Base-by-base conservation (phyloP, 106 monocot species). In the Triglochin maritima region DNA sequence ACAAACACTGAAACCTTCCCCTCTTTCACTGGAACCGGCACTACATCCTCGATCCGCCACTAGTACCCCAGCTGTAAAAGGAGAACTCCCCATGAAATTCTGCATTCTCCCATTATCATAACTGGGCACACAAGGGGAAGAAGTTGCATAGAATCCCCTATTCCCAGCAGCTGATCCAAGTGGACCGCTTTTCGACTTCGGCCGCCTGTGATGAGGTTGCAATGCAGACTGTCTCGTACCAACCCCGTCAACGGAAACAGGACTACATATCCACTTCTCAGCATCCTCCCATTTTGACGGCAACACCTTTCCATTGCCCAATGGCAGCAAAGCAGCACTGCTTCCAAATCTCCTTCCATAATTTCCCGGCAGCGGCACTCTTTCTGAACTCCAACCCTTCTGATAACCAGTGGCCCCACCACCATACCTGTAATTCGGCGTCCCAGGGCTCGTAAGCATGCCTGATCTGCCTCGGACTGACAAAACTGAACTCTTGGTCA, bases 221-320 rank as follows among this genome's bases (percentile, higher is more conserved):
- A 62, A 74, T 41, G 57, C 69, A 2, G 75, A 74, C 0, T 75
- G 50, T 51, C 81, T 82, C 14, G 74, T 72, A 74, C 53, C 55
- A 47, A 29, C 9, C 11, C 6, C 41, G 7, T 89, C 93, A n/a
- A 71, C 74, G 6, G 86, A 84, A 56, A 95, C 72, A 3, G 94
- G 94, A 16, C 90, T 95, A 13, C 82, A 77, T 29, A 95, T 95
- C 94, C 94, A 95, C 77, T 85, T 87, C 76, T 95, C 94, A 3
- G 94, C 94, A 66, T 95, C 94, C 69, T 95, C 94, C 94, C 94
- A 95, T 75, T 95, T 95, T 13, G 94, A 95, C 3, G 94, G 94
- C 83, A 95, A 57, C 13, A 71, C 57, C 62, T 79, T 79, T 9
- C 90, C 90, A 44, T 83, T 87, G 52, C 63, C 67, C 62, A 90